phyloP scores from a whole-genome alignment of 2,329 filamentous ascomycete species.

The Dendryphion nanum region DNA sequence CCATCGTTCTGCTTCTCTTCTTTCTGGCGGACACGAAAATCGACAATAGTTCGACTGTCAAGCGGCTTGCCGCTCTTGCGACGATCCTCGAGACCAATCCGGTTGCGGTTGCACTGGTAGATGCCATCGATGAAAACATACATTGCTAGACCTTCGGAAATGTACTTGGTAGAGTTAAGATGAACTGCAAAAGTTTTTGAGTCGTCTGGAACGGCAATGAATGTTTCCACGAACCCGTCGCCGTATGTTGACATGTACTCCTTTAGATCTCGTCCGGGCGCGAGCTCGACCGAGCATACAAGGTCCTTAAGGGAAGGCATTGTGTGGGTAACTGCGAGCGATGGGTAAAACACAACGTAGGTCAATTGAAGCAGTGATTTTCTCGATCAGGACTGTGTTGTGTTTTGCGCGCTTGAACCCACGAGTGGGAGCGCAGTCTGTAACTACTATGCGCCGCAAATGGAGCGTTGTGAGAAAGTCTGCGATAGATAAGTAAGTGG shows the following conservation, averaged over 20 bases:
- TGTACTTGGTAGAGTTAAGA: slow-evolving; percentile 50
- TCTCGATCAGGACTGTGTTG: too few relatives aligned
- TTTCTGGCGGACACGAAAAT: slow-evolving; percentile 54
- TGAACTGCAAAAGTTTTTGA: slow-evolving; percentile 50
- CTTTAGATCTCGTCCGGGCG: slow-evolving; percentile 40
- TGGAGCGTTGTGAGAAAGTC: too few relatives aligned
- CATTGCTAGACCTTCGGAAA: slow-evolving; percentile 53
- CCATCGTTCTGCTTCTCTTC: slow-evolving; percentile 50
- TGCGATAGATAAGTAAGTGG: too few relatives aligned
- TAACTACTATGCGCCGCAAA: too few relatives aligned
- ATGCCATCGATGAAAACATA: slow-evolving; percentile 58
- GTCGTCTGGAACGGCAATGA: slow-evolving; percentile 49
- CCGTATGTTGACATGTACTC: slow-evolving; percentile 52
- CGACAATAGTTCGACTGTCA: slow-evolving; percentile 39
- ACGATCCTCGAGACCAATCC: slow-evolving; percentile 41
- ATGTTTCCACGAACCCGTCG: slow-evolving; percentile 53
- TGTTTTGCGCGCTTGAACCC: too few relatives aligned
- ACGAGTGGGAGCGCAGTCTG: too few relatives aligned
- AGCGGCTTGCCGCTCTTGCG: slow-evolving; percentile 20
- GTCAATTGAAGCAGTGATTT: too few relatives aligned
- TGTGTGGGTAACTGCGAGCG: too few relatives aligned
- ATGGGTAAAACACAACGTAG: too few relatives aligned
- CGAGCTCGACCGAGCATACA: slow-evolving; percentile 52
- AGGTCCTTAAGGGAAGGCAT: slow-evolving; percentile 58
- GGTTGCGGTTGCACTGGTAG: slow-evolving; percentile 58